Evolutionary conservation across 2,329 filamentous ascomycete genomes (phyloP).

Genomic region (Stylonectria norvegica): DNA sequence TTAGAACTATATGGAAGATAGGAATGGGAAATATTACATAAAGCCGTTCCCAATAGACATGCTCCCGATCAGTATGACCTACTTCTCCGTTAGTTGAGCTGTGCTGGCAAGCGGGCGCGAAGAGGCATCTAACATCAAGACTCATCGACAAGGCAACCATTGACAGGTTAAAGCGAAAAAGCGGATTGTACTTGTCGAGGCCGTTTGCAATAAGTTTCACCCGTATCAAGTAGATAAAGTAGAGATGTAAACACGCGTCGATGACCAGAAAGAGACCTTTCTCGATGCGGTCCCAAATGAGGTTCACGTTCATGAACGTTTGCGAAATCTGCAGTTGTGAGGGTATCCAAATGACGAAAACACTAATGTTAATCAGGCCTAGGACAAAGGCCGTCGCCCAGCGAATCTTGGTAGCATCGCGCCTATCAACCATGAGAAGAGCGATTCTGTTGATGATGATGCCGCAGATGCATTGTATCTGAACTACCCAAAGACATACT

Average conservation of each 20-base stretch:
- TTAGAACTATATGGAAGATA: not conserved
- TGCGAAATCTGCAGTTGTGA: conserved; percentile 8
- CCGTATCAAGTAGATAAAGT: conserved; percentile 56
- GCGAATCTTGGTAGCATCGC: conserved; percentile 5
- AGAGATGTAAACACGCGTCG: conserved; percentile 48
- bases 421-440: conserved; percentile 7
- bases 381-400: conserved; percentile 4
- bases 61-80: conserved; percentile 22
- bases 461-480: conserved; percentile 22
- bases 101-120: not conserved
- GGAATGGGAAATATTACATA: conserved; percentile 19
- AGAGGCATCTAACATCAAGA: conserved; percentile 58
- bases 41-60: conserved; percentile 24
- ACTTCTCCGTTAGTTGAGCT: not conserved
- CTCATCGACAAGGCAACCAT: conserved; percentile 41
- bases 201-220: conserved; percentile 69
- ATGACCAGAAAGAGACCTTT: conserved; percentile 9
- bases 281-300: conserved; percentile 10
- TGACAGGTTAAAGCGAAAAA: conserved; percentile 7
- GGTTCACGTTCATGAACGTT: conserved; percentile 6
- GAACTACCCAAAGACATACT: conserved; percentile 19
- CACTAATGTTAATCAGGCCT: conserved; percentile 10
- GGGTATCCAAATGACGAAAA: conserved; percentile 10
- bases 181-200: conserved; percentile 54
- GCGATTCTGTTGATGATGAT: conserved; percentile 48